Evolutionary conservation across 1,139 yeast species (phyloP), one percentile per base, ranked within the genome.

Genomic region (Taphrina betulina): DNA sequence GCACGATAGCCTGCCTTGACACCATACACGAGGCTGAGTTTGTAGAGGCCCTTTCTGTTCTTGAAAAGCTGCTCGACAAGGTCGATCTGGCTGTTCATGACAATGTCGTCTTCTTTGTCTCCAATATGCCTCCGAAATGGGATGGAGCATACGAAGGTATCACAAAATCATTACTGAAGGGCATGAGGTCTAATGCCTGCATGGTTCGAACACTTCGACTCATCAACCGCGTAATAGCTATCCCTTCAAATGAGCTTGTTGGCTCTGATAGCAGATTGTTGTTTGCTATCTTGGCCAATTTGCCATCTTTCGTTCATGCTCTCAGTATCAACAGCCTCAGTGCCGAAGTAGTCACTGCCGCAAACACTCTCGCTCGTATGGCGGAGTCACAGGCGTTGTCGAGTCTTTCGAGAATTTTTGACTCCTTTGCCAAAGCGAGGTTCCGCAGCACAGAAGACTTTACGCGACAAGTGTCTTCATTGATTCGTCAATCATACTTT

Each of bases 81-180:
- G 85, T 92, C 65, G 96, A 89, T 66, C 72, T 89, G 58, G 90
- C 85, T 63, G 82, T 95, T 0, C 85, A 83, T 0, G 95, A 87
- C 58, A 88, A 95, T 0, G 92, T 89, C 1, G 79, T 85, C 19
- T 83, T 95, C 68, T 74, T 90, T 58, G 79, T 87, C 19, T 79
- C 94, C 0, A 85, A 94, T 0, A 92, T 90, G 67, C 99, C 99
- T 0, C 83, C 95, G 0, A 85, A 86, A 62, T 94, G 98, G 98
- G 95, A 88, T 66, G 96, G 96, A 0, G 78, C 82, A 57, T 92
- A 90, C 68, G 92, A 84, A 65, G 98, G 98, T 0, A 72, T 94
- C 8, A 95, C 89, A 64, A 82, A 79, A 53, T 77, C 84, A 28
- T 81, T 90, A 0, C 73, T 87, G 76, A 80, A 81, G 44, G 99